Base-by-base conservation (phyloP, 2,329 filamentous ascomycete species). In the Claviceps maximensis region DNA sequence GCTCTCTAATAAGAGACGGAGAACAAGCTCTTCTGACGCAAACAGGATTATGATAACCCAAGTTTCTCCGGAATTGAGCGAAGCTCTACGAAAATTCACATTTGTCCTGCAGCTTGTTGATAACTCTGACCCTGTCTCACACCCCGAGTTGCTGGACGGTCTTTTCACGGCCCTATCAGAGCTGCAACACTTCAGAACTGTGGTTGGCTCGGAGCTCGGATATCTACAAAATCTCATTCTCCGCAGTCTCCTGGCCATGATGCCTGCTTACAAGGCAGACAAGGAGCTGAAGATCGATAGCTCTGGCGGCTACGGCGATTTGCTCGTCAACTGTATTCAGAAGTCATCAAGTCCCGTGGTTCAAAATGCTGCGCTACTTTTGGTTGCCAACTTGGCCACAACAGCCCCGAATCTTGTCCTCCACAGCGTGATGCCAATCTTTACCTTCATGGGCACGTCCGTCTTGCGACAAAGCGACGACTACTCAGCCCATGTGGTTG, bases 371-470 rank as follows among this genome's bases (percentile, higher is more conserved):
- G 90, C 93, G 4, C 75, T 98, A 15, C 79, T 97, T 9, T 75
- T 98, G 27, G 87, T 97, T 54, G 89, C 91, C 25, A 86, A 83
- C 53, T 75, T 98, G 42, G 91, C 93, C 23, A 85, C 85, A 41
- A 87, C 90, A 59, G 88, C 89, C 0, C 93, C 94, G 0, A 90
- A 95, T 65, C 74, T 95, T 48, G 88, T 98, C 3, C 76, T 98
- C 54, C 91, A 98, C 69, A 96, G 89, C 60, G 88, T 98, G 52
- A 98, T 98, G 93, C 93, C 93, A 13, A 91, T 98, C 51, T 98
- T 98, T 71, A 97, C 93, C 0, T 96, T 97, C 65, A 96, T 97
- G 84, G 89, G 91, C 44, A 86, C 85, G 45, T 95, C 88, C 3
- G 84, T 96, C 21, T 77, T 98, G 49, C 84, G 87, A 49, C 91